Evolutionary conservation across 2,329 filamentous ascomycete genomes (phyloP).

Genomic region (Erysiphe pulchra): DNA sequence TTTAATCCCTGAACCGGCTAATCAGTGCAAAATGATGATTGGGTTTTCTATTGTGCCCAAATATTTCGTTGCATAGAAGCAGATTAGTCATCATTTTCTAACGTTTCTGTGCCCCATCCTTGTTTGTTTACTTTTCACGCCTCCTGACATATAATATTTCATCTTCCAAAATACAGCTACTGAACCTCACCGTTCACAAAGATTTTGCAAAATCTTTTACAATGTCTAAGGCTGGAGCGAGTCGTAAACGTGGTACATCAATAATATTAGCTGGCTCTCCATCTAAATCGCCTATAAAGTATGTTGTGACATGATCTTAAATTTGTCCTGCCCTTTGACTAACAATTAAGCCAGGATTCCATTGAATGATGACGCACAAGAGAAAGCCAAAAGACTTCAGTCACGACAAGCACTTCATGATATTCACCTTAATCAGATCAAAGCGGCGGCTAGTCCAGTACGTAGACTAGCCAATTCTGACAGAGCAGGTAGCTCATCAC

Average conservation of each 20-base stretch:
- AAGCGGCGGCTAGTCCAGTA: conserved; percentile 49
- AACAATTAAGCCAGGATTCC: conserved; percentile 41
- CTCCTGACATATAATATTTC: too few relatives aligned
- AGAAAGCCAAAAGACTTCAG: conserved; percentile 71
- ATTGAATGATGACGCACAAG: conserved; percentile 80
- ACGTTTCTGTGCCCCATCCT: too few relatives aligned
- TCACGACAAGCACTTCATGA: conserved; percentile 74
- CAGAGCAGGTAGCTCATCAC: conserved; percentile 29
- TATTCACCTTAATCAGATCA: conserved; percentile 76
- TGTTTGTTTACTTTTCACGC: too few relatives aligned
- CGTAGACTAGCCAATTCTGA: conserved; percentile 36
- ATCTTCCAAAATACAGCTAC: too few relatives aligned
- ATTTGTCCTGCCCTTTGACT: background rate
- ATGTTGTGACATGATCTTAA: conserved; percentile 1
- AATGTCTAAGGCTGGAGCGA: conserved; percentile 11
- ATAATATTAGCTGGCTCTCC: conserved; percentile 10
- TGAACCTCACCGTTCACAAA: too few relatives aligned
- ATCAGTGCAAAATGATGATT: too few relatives aligned
- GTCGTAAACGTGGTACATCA: conserved; percentile 17
- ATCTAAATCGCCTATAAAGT: conserved; percentile 15
- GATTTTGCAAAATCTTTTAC: background rate
- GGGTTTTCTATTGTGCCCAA: too few relatives aligned
- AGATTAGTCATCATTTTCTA: too few relatives aligned
- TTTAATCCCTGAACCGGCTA: too few relatives aligned
- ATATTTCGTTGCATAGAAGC: too few relatives aligned